Evolutionary conservation across 345 rosid species (phyloP), one percentile per base, ranked within the genome.

Genomic region (Salix udensis): DNA sequence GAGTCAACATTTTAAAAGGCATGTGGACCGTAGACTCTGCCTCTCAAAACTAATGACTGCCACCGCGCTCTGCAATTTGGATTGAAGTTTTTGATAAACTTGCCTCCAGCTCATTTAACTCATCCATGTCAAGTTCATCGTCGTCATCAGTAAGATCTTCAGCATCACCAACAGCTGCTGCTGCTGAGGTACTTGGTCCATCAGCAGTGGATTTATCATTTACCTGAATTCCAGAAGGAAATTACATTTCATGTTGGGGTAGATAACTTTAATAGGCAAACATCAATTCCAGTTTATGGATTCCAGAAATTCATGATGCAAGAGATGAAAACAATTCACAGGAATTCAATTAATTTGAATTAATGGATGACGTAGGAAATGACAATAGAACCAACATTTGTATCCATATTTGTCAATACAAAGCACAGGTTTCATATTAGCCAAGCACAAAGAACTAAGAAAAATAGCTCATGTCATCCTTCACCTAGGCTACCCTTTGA

Each of bases 41-140:
- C 58, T 36, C 31, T 73, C 37, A 60, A 74, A 61, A 55, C 52
- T 65, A 71, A 26, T 75, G 67, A 39, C 3, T 42, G 34, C 60
- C 3, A 71, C 76, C 52, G 4, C 76, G 70, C 78, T 77, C 75
- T 52, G 77, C 71, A 65, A 77, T 81, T 70, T 81, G 74, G 62
- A 77, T 77, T 53, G 84, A 81, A 74, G 84, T 77, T 65, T 74
- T 81, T 21, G 81, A 72, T 70, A 81, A 81, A 71, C 84, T 81
- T 52, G 81, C 84, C 67, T 81, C 84, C 62, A 81, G 65, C n/a
- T 81, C 84, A 62, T 78, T 74, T 55, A 81, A 37, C 62, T 81
- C 84, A 65, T 81, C 84, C 68, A 81, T 19, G 78, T 81, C 84
- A 76, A 81, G 75, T 65, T 81, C 84, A 10, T 81, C 84, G 5